Conservation (phyloP, 331 rosid species). For the Acacia concinna region DNA sequence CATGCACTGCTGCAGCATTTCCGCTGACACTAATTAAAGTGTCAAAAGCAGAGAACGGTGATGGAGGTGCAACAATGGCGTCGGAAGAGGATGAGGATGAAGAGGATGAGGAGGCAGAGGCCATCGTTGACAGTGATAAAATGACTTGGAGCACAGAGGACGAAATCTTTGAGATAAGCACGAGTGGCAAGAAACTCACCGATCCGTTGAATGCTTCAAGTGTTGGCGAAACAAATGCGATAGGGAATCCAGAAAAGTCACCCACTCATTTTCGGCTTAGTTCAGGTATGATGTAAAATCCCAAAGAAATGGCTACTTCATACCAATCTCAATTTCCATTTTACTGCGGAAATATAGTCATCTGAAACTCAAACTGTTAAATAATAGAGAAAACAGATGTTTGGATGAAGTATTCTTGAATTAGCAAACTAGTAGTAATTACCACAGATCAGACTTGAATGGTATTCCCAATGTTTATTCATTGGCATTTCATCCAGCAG, state of each 20-base stretch:
- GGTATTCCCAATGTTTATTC: too few species aligned
- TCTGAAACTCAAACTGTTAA: neutral
- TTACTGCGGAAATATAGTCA: neutral
- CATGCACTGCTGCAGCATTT: slow-evolving; percentile 37
- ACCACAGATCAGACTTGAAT: neutral
- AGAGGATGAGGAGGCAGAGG: slow-evolving; percentile 20
- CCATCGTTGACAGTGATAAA: slow-evolving; percentile 1
- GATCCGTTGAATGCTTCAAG: slow-evolving; percentile 10
- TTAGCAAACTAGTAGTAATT: neutral
- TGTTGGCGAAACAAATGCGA: slow-evolving; percentile 7
- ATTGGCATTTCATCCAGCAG: too few species aligned
- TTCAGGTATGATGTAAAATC: slow-evolving; percentile 35
- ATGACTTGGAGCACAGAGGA: slow-evolving; percentile 6
- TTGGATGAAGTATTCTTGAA: neutral
- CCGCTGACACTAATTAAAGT: slow-evolving; percentile 38
- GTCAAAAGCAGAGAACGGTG: slow-evolving; percentile 19
- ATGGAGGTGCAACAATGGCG: slow-evolving; percentile 17
- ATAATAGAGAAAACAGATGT: neutral
- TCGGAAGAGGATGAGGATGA: slow-evolving; percentile 26
- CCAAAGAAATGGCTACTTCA: neutral
- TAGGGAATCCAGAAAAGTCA: slow-evolving; percentile 9
- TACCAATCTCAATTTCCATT: neutral
- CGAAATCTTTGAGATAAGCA: slow-evolving; percentile 22
- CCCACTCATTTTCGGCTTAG: neutral
- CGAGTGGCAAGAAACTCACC: neutral